phyloP scores from a whole-genome alignment of 2,329 filamentous ascomycete genomes.

The Alternaria novae-zelandiae region DNA sequence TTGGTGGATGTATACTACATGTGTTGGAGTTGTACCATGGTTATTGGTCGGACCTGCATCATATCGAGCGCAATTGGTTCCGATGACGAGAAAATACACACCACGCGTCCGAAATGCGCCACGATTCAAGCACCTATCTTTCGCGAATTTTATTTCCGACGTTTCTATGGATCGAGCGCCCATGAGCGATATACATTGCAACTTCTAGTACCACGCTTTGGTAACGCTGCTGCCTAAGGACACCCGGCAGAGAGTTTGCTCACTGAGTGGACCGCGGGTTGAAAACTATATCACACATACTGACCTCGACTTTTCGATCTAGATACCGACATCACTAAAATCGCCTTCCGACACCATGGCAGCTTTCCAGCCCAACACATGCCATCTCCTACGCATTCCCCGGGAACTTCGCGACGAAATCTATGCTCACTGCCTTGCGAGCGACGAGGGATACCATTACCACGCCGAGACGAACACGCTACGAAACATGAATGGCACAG shows the following conservation, averaged over 20 bases:
- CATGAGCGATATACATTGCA: background rate
- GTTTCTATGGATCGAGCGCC: no score
- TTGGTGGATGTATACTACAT: slow-evolving; percentile 23
- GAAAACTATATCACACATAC: no score
- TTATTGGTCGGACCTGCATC: background rate
- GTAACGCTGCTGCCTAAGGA: background rate
- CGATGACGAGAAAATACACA: no score
- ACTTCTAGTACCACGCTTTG: background rate
- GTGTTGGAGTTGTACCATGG: background rate
- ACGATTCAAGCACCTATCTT: background rate
- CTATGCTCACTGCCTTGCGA: background rate
- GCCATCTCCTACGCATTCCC: background rate
- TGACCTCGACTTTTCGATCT: no score
- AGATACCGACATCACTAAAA: no score
- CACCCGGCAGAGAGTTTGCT: background rate
- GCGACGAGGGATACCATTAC: background rate
- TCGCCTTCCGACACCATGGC: background rate
- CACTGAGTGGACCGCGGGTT: no score
- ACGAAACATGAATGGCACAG: background rate
- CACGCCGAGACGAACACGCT: background rate
- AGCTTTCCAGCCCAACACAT: background rate
- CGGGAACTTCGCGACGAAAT: background rate
- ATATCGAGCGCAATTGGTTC: no score
- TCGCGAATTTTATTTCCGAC: no score
- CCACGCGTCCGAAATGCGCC: background rate